phyloP scores from a whole-genome alignment of 2,329 filamentous ascomycete genomes.

The Ceratocystis smalleyi region DNA sequence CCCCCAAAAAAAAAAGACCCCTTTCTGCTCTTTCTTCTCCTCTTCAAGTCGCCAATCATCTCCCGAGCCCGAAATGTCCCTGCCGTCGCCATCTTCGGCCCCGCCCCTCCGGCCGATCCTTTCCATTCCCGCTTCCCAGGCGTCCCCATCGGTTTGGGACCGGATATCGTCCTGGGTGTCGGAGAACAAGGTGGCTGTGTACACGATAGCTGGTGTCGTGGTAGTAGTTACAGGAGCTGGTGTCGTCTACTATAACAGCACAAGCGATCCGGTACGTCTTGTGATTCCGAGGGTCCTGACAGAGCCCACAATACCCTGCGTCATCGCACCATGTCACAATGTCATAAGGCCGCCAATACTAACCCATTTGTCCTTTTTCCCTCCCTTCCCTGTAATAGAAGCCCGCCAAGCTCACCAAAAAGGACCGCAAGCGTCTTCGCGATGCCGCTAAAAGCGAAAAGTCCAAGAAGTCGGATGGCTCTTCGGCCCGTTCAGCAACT shows the following conservation, averaged over 20 bases:
- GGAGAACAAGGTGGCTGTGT: conserved; percentile 89
- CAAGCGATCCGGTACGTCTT: conserved; percentile 37
- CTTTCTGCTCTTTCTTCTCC: neutral
- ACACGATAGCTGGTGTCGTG: conserved; percentile 89
- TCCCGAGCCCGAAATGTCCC: conserved; percentile 11
- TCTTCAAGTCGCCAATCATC: neutral
- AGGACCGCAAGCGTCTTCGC: conserved; percentile 66
- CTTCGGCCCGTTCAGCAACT: conserved; percentile 6
- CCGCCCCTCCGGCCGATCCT: conserved; percentile 15
- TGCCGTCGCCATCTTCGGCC: conserved; percentile 16
- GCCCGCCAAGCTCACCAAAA: conserved; percentile 66
- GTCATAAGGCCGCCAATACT: too few relatives aligned
- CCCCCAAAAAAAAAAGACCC: too few relatives aligned
- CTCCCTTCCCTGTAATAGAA: conserved; percentile 23
- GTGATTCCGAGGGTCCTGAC: too few relatives aligned
- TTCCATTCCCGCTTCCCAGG: conserved; percentile 15
- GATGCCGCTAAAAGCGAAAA: conserved; percentile 35
- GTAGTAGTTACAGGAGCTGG: conserved; percentile 83
- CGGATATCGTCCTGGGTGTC: conserved; percentile 81
- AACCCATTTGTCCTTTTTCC: too few relatives aligned
- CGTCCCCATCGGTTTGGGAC: conserved; percentile 55
- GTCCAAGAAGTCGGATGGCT: conserved; percentile 18
- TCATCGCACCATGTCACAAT: too few relatives aligned
- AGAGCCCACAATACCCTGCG: too few relatives aligned
- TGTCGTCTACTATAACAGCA: conserved; percentile 73